Base-by-base conservation (phyloP, 257 asterid genomes). In the Solanum phureja region DNA sequence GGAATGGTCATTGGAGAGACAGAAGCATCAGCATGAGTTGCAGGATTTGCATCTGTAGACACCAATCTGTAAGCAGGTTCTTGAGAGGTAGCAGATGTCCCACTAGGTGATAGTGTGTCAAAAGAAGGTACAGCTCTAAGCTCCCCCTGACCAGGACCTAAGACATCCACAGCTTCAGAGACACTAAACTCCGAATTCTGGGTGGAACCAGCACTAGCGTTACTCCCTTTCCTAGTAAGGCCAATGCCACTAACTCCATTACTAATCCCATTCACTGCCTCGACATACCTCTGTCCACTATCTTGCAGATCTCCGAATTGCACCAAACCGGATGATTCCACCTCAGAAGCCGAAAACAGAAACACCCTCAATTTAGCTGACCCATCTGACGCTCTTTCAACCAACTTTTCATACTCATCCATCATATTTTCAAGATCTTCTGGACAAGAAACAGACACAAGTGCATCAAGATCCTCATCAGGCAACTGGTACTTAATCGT, bases 341-440 rank as follows among this genome's bases (percentile, higher is more conserved):
- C 93, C 89, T 96, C 99, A 0, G 96, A 94, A 87, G 98, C 91
- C 23, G 97, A 91, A 93, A 97, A 94, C 88, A 97, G 90, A 90
- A 97, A 95, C 79, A 97, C 91, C 94, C 99, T 94, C 91, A 97
- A 89, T 93, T 96, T 97, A 87, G 96, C 96, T 2, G 98, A 95
- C 81, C 98, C 98, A 64, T 96, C 98, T 0, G 94, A 83, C 68
- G 95, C 93, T 92, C 96, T 94, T 92, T 95, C 98, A 3, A 84
- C 84, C 93, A 94, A 87, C 94, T 93, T 97, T 77, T 96, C 96
- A 91, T 94, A 95, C 90, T 97, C 99, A 58, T 97, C 99, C 98
- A 97, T 95, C 99, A 97, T 97, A 91, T 97, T 97, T 83, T 96
- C 99, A 68, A 97, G 95, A 92, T 97, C 99, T 89, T 97, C 99